A percentile compares a stretch with the other conserved stretches of the same genome.
Evolutionary conservation across 2,329 filamentous ascomycete genomes (phyloP).

Genomic region (Sarocladiaceae sp.): DNA sequence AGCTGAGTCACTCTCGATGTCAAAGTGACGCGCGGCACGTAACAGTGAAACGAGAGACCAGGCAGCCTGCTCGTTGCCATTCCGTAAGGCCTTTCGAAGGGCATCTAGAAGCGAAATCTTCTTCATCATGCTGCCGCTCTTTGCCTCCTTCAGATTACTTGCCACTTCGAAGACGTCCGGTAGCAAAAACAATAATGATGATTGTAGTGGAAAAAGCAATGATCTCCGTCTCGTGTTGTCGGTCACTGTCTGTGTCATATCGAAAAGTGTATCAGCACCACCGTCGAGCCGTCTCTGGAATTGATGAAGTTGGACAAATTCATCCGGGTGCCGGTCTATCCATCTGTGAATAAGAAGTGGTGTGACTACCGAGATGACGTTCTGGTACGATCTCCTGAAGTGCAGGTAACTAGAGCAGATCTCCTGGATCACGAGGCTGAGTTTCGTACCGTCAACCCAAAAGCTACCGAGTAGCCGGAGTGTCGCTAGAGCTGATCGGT

Average conservation of each 20-base stretch:
- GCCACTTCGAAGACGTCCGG: slow-evolving; percentile 69
- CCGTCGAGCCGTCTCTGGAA: slow-evolving; percentile 59
- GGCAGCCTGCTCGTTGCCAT: slow-evolving; percentile 63
- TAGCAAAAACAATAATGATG: slow-evolving; percentile 56
- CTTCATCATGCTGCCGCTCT: slow-evolving; percentile 58
- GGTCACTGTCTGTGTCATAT: slow-evolving; percentile 60
- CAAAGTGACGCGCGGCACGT: slow-evolving; percentile 60
- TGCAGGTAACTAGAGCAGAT: slow-evolving; percentile 64
- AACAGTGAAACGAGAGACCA: slow-evolving; percentile 61
- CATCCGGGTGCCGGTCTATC: slow-evolving; percentile 60
- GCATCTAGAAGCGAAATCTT: slow-evolving; percentile 63
- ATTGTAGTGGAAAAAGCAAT: slow-evolving; percentile 59
- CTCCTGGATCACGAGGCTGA: slow-evolving; percentile 60
- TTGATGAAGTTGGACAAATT: slow-evolving; percentile 61
- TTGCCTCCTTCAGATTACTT: slow-evolving; percentile 61
- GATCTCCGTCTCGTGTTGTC: slow-evolving; percentile 53
- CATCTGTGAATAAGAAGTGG: slow-evolving; percentile 61
- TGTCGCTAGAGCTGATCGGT: slow-evolving; percentile 47
- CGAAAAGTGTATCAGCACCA: slow-evolving; percentile 63
- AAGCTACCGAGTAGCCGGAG: slow-evolving; percentile 58
- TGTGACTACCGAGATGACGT: slow-evolving; percentile 57
- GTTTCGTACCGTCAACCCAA: slow-evolving; percentile 60
- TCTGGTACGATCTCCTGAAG: slow-evolving; percentile 60
- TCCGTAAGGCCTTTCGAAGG: slow-evolving; percentile 58
- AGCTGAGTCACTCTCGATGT: slow-evolving; percentile 57